These are phyloP conservation scores for Trichoderma gamsii DNA, from an alignment of 495 filamentous ascomycete species.

Conservation along the genomic window DNA sequence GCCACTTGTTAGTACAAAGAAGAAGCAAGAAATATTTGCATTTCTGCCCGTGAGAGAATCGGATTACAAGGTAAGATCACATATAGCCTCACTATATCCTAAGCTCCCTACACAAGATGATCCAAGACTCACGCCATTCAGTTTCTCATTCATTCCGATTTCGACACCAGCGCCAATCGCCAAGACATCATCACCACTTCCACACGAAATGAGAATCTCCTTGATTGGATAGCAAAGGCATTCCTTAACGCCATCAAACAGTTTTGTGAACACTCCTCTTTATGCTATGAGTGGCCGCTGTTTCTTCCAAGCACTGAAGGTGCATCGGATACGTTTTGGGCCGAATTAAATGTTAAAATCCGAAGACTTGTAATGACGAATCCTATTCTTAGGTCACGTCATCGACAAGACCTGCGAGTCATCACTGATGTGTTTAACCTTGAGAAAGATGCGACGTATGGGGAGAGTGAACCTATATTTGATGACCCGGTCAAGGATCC, in stretches of 20 bases:
- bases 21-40: conserved; percentile 29
- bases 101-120: neutral
- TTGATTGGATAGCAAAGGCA: conserved; percentile 24
- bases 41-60: conserved; percentile 34
- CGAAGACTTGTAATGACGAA: no score
- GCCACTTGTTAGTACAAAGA: conserved; percentile 21
- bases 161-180: conserved; percentile 38
- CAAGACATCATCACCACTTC: conserved; percentile 33
- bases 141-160: conserved; percentile 46
- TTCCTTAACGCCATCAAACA: conserved; percentile 26
- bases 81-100: neutral
- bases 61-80: conserved; percentile 28
- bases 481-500: no score
- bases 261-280: conserved; percentile 23
- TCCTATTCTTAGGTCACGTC: no score
- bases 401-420: no score
- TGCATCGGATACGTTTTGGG: conserved; percentile 21
- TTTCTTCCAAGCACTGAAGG: conserved; percentile 24
- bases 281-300: conserved; percentile 29
- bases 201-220: conserved; percentile 22
- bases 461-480: no score
- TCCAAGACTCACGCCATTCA: conserved; percentile 21
- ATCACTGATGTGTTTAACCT: no score
- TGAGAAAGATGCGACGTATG: no score
- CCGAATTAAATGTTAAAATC: neutral